Evolutionary conservation across 2,329 filamentous ascomycete genomes (phyloP).

Genomic region (Stachybotrys elegans): DNA sequence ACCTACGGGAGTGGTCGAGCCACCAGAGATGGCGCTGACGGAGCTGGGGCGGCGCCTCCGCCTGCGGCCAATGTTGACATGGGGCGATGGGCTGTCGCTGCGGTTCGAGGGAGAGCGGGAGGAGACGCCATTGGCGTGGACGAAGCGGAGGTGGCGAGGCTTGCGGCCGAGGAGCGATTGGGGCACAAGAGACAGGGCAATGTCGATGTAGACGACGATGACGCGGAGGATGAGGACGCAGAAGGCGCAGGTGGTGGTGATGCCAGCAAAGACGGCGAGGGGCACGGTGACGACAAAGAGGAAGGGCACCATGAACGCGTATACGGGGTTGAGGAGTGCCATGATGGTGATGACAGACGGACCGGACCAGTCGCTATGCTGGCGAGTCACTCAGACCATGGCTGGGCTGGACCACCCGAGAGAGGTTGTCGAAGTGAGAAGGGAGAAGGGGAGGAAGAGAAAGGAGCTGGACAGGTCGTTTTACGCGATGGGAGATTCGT

Average conservation of each 20-base stretch:
- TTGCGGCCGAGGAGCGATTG: constrained; percentile 44
- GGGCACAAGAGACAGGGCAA: constrained; percentile 52
- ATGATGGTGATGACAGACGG: constrained; percentile 29
- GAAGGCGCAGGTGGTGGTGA: constrained; percentile 60
- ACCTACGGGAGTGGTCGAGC: constrained; percentile 26
- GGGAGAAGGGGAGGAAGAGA: too few relatives aligned
- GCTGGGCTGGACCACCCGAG: constrained; percentile 5
- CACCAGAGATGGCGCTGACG: constrained; percentile 23
- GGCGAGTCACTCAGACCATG: constrained; percentile 12
- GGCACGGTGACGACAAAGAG: constrained; percentile 59
- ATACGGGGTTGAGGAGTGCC: constrained; percentile 49
- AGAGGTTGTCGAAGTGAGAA: too few relatives aligned
- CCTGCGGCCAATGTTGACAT: constrained; percentile 17
- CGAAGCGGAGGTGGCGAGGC: constrained; percentile 19
- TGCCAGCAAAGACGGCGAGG: constrained; percentile 55
- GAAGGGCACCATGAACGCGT: constrained; percentile 56
- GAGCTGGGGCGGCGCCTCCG: constrained; percentile 30
- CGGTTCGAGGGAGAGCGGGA: constrained; percentile 12
- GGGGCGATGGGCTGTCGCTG: constrained; percentile 13
- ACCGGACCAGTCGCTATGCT: neutral
- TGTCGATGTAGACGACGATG: constrained; percentile 57
- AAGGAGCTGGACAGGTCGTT: too few relatives aligned
- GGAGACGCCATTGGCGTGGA: constrained; percentile 13
- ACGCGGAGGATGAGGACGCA: constrained; percentile 56
- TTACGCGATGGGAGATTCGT: too few relatives aligned